Evolutionary conservation across 192 early-diverging fungal genomes (phyloP), one percentile per base, ranked within the genome.

Genomic region (Linnemannia hyalina): DNA sequence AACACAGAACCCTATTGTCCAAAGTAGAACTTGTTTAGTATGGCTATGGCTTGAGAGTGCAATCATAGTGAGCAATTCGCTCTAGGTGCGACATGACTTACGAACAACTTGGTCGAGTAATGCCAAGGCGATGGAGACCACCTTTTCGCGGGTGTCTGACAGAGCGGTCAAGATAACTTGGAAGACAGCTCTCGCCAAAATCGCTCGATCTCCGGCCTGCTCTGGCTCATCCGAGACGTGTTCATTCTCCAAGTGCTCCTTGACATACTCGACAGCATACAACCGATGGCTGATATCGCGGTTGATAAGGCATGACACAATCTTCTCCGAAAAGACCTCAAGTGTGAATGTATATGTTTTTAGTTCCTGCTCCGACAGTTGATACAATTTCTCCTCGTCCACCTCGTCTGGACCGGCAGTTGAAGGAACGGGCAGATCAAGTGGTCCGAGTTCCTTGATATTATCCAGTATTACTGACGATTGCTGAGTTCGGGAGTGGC

Each of bases 141-240:
- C 75, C 73, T 93, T 93, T 77, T 94, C 94, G 35, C 91, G 82
- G 16, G 77, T 88, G 72, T 94, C 94, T 7, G 90, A 89, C 20
- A 94, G 69, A 6, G 81, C 91, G 23, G 81, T 80, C 70, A 80
- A 76, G 16, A 94, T 86, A 15, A 91, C 82, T 75, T 89, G 84
- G 47, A 92, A 93, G 22, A 78, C 83, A 0, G 92, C 93, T 49
- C 83, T 88, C 6, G 90, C 80, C 70, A 94, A 81, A 5, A 78
- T 63, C n/a, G 90, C 76, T 16, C 54, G n/a, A 13, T 85, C 83
- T 18, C 16, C 38, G 23, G 49, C 52, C 11, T 77, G 70, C 35
- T 85, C 83, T 7, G 32, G 60, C 7, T 85, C 83, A 16, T 85
- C 74, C 60, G 73, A 44, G 44, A 78, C 29, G 74, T 87, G 60